Base-by-base conservation (phyloP, 441 rosid species). In the Geranium incanum region DNA sequence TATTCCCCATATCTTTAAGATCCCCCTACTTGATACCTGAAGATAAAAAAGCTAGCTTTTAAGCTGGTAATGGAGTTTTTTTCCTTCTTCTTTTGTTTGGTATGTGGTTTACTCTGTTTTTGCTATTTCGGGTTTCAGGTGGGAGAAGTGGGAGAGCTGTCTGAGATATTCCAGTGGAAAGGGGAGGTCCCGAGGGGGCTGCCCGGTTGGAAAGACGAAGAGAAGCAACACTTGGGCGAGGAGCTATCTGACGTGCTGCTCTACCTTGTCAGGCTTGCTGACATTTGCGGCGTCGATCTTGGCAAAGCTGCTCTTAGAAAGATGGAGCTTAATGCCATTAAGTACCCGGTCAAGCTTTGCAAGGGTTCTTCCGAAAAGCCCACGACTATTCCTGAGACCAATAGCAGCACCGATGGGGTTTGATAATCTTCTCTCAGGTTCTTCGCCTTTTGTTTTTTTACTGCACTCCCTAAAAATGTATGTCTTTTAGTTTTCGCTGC, bases 201-300 rank as follows among this genome's bases (percentile, higher is more conserved):
- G n/a, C 72, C 72, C 39, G 48, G 19, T 65, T 69, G 52, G 74
- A 71, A 63, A 41, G 68, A 71, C 19, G 74, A 71, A 69, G n/a
- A 69, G 43, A 19, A 72, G 75, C 84, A 83, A 73, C 88, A 83
- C 74, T 76, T 85, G 2, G 88, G 81, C 16, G 88, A 85, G 71
- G 88, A 85, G 73, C 74, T 85, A 5, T 83, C 88, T 6, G 88
- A 85, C 76, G 88, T 83, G 66, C 69, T 85, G 69, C 75, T 85
- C 2, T 85, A 85, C 62, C 88, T 85, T 23, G 69, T 85, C 16
- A 81, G 88, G 76, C 55, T 85, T 81, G 68, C 88, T 71, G 86
- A 85, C 71, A 79, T 80, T 3, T 85, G 88, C 36, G 86, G 83
- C 71, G 76, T 85, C 73, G 84, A 85, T 80, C 86, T 85, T 16